Percentiles rank a stretch among this genome's conserved stretches.
Conservation (phyloP, 2,329 filamentous ascomycete species). For the Emmonsia crescens region DNA sequence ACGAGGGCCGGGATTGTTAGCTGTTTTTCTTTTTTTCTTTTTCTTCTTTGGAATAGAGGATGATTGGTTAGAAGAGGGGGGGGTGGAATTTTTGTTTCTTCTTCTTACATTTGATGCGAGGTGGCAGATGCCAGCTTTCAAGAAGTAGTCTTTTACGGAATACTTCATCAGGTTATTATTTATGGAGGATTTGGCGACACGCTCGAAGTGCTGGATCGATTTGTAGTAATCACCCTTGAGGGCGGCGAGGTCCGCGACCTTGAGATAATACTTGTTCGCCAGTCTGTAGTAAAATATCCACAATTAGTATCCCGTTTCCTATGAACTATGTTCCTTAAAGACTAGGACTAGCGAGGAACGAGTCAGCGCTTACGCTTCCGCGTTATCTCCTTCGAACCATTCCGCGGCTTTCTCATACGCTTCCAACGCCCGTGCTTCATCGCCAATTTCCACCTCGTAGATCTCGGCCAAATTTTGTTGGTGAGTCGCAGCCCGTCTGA, state of each 20-base stretch:
- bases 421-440: slow-evolving; percentile 66
- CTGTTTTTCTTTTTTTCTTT: not conserved
- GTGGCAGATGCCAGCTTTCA: slow-evolving; percentile 89
- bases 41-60: not conserved
- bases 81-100: not conserved
- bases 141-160: slow-evolving; percentile 89
- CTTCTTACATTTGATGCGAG: slow-evolving; percentile 48
- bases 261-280: slow-evolving; percentile 87
- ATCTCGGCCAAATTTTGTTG: slow-evolving; percentile 83
- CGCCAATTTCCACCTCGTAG: slow-evolving; percentile 69
- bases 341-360: not conserved
- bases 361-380: slow-evolving; percentile 57
- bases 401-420: slow-evolving; percentile 75
- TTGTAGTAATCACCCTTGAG: slow-evolving; percentile 75
- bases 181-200: slow-evolving; percentile 65
- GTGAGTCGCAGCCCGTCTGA: slow-evolving; percentile 78
- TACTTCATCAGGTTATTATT: slow-evolving; percentile 89
- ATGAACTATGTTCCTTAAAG: not conserved
- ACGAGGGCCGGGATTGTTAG: not conserved
- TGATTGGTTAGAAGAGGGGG: not conserved
- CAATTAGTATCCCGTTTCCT: not conserved
- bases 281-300: slow-evolving; percentile 43
- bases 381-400: slow-evolving; percentile 84
- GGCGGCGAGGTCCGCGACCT: slow-evolving; percentile 79
- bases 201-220: slow-evolving; percentile 71